phyloP scores from a whole-genome alignment of 2,329 filamentous ascomycete species.

The Samsoniella hepiali region DNA sequence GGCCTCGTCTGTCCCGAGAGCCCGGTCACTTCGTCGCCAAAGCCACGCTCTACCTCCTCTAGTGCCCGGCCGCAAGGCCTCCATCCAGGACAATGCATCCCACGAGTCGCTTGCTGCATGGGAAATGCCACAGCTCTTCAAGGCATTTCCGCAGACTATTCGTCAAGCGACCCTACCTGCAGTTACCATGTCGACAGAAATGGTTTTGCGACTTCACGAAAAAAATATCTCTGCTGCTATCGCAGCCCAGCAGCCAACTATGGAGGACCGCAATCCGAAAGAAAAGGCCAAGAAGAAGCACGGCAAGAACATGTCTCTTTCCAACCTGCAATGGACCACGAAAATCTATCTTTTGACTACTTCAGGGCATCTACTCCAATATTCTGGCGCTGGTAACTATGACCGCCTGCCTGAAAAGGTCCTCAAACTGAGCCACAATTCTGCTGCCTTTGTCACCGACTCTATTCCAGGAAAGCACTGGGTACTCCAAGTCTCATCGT shows the following conservation, averaged over 20 bases:
- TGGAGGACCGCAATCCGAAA: conserved; percentile 9
- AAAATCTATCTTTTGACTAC: conserved; percentile 72
- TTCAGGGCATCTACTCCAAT: conserved; percentile 72
- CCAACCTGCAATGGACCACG: conserved; percentile 61
- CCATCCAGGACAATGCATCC: conserved; percentile 17
- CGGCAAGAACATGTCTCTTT: conserved; percentile 29
- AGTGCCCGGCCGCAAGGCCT: conserved; percentile 2
- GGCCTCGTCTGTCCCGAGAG: conserved; percentile 7
- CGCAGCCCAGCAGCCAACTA: conserved; percentile 22
- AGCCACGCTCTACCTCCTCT: not conserved
- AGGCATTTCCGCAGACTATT: conserved; percentile 80
- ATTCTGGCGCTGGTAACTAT: conserved; percentile 65
- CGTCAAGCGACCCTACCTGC: conserved; percentile 70
- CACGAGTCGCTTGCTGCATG: conserved; percentile 45
- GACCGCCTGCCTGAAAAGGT: conserved; percentile 73
- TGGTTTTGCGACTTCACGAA: conserved; percentile 60
- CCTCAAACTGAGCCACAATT: conserved; percentile 67
- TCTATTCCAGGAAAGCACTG: conserved; percentile 76
- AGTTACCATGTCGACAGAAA: conserved; percentile 65
- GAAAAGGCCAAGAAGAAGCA: conserved; percentile 23
- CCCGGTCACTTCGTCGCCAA: conserved; percentile 7
- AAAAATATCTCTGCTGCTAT: conserved; percentile 35
- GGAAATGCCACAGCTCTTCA: conserved; percentile 75
- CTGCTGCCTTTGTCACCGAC: conserved; percentile 77
- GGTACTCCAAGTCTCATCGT: conserved; percentile 72